Conservation (phyloP, 495 filamentous ascomycete genomes). For the Chaetomium cochliodes region DNA sequence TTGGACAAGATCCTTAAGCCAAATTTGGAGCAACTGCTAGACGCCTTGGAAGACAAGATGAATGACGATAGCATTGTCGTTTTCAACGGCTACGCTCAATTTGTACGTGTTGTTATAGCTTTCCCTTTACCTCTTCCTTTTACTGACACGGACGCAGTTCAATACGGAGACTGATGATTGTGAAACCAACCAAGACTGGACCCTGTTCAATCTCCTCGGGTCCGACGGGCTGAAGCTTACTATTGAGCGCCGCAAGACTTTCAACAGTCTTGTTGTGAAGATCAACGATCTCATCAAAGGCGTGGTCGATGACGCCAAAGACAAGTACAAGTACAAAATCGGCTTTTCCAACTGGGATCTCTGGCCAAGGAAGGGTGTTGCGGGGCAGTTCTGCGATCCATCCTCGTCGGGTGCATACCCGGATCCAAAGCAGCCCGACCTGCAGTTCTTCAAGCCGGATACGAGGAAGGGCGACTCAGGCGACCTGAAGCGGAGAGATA, state of each 20-base stretch:
- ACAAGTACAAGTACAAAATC: slow-evolving; percentile 19
- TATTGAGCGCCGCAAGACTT: slow-evolving; percentile 46
- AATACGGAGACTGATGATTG: background rate
- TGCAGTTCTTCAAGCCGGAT: slow-evolving; percentile 29
- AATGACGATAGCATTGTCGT: slow-evolving; percentile 29
- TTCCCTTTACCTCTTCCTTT: background rate
- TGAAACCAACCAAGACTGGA: background rate
- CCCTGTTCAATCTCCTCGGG: background rate
- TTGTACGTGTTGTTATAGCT: background rate
- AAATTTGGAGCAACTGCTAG: slow-evolving; percentile 29
- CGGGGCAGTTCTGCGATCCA: slow-evolving; percentile 34
- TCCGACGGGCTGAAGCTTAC: slow-evolving; percentile 29
- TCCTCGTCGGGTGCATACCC: slow-evolving; percentile 22
- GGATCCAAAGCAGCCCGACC: slow-evolving; percentile 30
- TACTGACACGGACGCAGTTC: background rate
- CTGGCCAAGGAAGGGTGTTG: slow-evolving; percentile 19
- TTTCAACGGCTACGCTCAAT: slow-evolving; percentile 31
- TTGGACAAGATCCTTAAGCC: slow-evolving; percentile 26
- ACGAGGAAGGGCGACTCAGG: background rate
- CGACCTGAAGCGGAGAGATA: slow-evolving; percentile 3
- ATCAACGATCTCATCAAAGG: slow-evolving; percentile 29
- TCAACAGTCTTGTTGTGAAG: slow-evolving; percentile 31
- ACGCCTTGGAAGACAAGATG: slow-evolving; percentile 28
- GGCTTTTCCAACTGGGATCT: slow-evolving; percentile 31
- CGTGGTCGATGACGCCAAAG: slow-evolving; percentile 17